Evolutionary conservation across 2,329 filamentous ascomycete genomes (phyloP).

Genomic region (Aureobasidium namibiae): DNA sequence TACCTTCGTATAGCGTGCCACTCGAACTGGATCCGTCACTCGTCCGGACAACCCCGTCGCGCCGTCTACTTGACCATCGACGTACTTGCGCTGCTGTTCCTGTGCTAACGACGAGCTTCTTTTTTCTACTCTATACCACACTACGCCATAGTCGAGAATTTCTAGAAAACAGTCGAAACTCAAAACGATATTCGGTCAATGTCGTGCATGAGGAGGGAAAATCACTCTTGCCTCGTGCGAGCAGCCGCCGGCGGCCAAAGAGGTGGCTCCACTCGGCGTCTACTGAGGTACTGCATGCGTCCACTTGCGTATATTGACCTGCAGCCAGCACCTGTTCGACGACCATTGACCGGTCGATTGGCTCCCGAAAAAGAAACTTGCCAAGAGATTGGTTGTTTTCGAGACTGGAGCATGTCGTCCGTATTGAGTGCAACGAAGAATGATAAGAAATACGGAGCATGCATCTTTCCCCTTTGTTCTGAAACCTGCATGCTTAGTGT

Average conservation of each 20-base stretch:
- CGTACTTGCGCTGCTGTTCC: neutral
- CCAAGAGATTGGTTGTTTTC: neutral
- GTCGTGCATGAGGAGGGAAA: slow-evolving; percentile 3
- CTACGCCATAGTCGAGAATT: neutral
- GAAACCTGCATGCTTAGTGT: slow-evolving; percentile 6
- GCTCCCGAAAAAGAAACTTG: neutral
- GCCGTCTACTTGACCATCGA: neutral
- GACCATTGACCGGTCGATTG: neutral
- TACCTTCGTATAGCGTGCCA: neutral
- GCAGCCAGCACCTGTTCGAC: neutral
- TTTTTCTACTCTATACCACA: neutral
- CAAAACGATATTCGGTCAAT: neutral
- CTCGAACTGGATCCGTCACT: neutral
- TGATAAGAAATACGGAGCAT: neutral
- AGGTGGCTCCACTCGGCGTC: neutral
- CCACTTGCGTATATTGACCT: neutral
- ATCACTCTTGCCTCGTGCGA: neutral
- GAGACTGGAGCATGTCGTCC: neutral
- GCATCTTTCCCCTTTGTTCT: neutral
- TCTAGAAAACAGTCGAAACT: slow-evolving; percentile 8
- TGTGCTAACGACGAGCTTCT: neutral
- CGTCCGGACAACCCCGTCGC: neutral
- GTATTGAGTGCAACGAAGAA: neutral
- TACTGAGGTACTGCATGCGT: neutral
- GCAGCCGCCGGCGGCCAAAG: slow-evolving; percentile 4